Base-by-base conservation (phyloP, 2,329 filamentous ascomycete species). In the Neopestalotiopsis sp. region DNA sequence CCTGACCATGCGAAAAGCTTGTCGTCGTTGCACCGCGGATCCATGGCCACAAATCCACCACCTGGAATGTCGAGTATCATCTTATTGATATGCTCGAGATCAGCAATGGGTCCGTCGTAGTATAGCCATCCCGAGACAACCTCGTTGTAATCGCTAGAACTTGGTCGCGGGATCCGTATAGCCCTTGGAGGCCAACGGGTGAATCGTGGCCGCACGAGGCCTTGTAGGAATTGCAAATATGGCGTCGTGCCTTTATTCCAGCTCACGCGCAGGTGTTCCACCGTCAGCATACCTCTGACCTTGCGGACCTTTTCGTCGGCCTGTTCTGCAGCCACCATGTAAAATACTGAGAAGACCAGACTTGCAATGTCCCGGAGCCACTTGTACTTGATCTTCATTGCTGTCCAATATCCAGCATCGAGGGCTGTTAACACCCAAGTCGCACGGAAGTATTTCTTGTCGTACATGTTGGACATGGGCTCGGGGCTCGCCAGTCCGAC, bases 321-420 rank as follows among this genome's bases (percentile, higher is more conserved):
- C 76, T 94, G 92, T 80, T 98, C 95, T 0, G 96, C 94, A 14
- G 95, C 94, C 67, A 98, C 88, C 71, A 99, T 86, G 79, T 99
- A 99, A 81, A 97, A 99, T 12, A 92, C 78, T 0, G 93, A 93
- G 80, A 98, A 98, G 61, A 94, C 84, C 24, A 98, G 86, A 77
- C 94, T 94, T 10, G 92, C 89, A 14, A 97, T 78, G 78, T 98
- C 95, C 53, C 94, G 88, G 57, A 97, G 74, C 89, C 93, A 95
- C 75, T 92, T 94, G 66, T 79, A 79, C 62, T 89, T 89, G 72
- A 99, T 95, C 75, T 90, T 92, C 96, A 99, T 99, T 42, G 96
- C 96, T 0, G 94, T 97, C 96, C 96, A 99, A 80, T 98, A 99
- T 1, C 96, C 96, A 5, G 96, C 96, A 76, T 99, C 96, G 70